Evolutionary conservation across 1,284 basidiomycete species (phyloP).

Genomic region (Cryptococcus sp.): DNA sequence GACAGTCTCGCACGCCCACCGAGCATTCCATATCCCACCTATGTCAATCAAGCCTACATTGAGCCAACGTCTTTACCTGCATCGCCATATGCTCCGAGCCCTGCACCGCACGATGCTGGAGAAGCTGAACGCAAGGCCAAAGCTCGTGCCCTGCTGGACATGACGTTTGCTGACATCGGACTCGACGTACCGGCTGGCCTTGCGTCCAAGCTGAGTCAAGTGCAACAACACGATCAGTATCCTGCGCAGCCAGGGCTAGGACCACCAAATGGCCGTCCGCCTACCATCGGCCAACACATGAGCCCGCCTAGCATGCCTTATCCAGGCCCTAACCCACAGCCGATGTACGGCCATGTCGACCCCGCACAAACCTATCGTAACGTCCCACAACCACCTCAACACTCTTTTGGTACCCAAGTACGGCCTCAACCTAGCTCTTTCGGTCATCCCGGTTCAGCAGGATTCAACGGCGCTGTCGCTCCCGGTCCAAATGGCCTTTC

Average conservation of each 20-base stretch:
- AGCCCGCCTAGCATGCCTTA: conserved; percentile 12
- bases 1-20: neutral
- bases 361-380: neutral
- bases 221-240: neutral
- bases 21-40: neutral
- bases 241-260: neutral
- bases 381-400: neutral
- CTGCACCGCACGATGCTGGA: conserved; percentile 5
- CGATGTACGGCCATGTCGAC: neutral
- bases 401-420: too few relatives aligned
- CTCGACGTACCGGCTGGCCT: conserved; percentile 10
- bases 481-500: neutral
- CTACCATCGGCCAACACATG: conserved; percentile 31
- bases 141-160: conserved; percentile 36
- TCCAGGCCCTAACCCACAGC: neutral
- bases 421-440: neutral
- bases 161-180: conserved; percentile 35
- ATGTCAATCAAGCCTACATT: neutral
- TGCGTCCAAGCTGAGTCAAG: neutral
- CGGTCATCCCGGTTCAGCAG: neutral
- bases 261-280: too few relatives aligned
- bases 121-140: conserved; percentile 24
- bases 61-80: conserved; percentile 28
- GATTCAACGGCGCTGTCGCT: neutral
- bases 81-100: conserved; percentile 23